phyloP scores from a whole-genome alignment of 768 basidiomycete species.

The Cyclocybe cylindracea region DNA sequence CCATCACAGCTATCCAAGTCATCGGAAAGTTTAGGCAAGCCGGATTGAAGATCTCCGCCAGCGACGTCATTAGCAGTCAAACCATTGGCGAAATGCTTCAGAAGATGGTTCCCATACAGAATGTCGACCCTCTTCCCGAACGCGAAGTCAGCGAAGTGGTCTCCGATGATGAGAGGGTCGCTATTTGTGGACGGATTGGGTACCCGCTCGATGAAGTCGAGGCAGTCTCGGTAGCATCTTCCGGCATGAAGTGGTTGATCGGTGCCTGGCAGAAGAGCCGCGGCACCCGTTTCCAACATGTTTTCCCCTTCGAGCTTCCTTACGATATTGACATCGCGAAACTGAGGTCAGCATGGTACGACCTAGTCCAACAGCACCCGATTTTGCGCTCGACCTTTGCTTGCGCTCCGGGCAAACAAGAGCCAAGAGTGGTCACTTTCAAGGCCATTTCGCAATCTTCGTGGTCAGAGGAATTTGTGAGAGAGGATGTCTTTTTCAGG shows the following conservation, averaged over 20 bases:
- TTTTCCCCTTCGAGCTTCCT: slow-evolving; percentile 40
- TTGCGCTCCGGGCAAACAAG: slow-evolving; percentile 19
- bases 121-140: neutral
- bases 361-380: slow-evolving; percentile 33
- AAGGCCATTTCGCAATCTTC: slow-evolving; percentile 10
- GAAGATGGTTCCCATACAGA: slow-evolving; percentile 6
- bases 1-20: slow-evolving; percentile 50
- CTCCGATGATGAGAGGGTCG: slow-evolving; percentile 15
- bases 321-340: slow-evolving; percentile 24
- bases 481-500: slow-evolving; percentile 11
- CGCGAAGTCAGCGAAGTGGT: slow-evolving; percentile 3
- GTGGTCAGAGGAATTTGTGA: slow-evolving; percentile 23
- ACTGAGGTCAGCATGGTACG: slow-evolving; percentile 37
- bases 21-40: slow-evolving; percentile 36
- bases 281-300: slow-evolving; percentile 43
- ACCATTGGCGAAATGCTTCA: slow-evolving; percentile 34
- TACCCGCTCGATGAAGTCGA: slow-evolving; percentile 17
- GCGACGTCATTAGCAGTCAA: slow-evolving; percentile 41
- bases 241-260: slow-evolving; percentile 38
- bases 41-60: slow-evolving; percentile 34
- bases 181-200: slow-evolving; percentile 19
- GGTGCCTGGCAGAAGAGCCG: slow-evolving; percentile 45
- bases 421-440: slow-evolving; percentile 30
- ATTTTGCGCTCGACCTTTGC: slow-evolving; percentile 46
- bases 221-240: slow-evolving; percentile 21